phyloP scores from a whole-genome alignment of 345 rosid species.

The Salix koriyanagi region DNA sequence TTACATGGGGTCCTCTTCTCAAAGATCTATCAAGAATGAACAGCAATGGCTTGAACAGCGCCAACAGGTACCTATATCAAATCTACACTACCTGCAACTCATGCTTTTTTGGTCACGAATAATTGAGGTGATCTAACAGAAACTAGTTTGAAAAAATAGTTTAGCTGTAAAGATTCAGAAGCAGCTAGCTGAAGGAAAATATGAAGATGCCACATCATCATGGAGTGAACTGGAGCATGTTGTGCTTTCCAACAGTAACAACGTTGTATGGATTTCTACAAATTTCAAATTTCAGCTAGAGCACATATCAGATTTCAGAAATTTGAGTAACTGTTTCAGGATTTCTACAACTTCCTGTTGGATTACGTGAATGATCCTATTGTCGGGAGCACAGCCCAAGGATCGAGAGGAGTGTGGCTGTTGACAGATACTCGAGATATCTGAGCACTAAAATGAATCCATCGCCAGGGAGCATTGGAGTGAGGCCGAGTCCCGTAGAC shows the following conservation, averaged over 20 bases:
- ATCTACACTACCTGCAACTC: not conserved
- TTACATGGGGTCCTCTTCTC: slow-evolving; percentile 48
- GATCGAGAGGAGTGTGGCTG: not conserved
- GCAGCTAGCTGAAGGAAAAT: slow-evolving; percentile 30
- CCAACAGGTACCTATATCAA: slow-evolving; percentile 24
- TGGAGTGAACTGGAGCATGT: slow-evolving; percentile 24
- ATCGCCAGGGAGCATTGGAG: not conserved
- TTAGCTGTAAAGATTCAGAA: slow-evolving; percentile 30
- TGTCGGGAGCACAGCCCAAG: not conserved
- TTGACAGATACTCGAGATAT: slow-evolving; percentile 5
- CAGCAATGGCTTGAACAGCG: slow-evolving; percentile 21
- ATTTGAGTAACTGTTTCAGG: slow-evolving; percentile 11
- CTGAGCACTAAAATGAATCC: slow-evolving; percentile 3
- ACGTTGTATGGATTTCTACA: slow-evolving; percentile 21
- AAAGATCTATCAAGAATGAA: slow-evolving; percentile 39
- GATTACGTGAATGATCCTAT: slow-evolving; percentile 6
- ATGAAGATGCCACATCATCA: slow-evolving; percentile 25
- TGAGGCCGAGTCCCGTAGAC: not conserved
- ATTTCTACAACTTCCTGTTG: slow-evolving; percentile 33
- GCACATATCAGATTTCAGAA: not conserved
- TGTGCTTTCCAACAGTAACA: slow-evolving; percentile 19
- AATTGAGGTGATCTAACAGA: not conserved
- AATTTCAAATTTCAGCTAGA: too few relatives aligned
- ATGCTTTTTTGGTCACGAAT: not conserved
- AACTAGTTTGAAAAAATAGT: slow-evolving; percentile 8